Base-by-base conservation (phyloP, 495 filamentous ascomycete species). In the Mytilinidion resinicola region DNA sequence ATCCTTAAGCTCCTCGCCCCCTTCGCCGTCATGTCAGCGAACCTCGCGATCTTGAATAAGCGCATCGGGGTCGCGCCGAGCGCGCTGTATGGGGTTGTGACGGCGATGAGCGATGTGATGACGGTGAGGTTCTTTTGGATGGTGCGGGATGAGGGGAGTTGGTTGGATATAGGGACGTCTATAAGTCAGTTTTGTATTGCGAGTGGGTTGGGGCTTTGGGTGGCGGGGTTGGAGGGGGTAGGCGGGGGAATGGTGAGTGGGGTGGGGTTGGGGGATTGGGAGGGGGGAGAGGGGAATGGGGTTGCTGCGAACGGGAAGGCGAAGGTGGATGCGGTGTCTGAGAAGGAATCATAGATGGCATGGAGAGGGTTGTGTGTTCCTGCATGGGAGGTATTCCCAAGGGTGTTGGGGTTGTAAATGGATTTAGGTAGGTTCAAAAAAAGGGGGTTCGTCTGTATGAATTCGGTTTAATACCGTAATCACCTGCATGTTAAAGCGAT, bases 91-190 rank as follows among this genome's bases (percentile, higher is more conserved):
- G 96, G 96, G 89, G 72, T 95, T 1, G 90, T 95, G 43, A 96
- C 96, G 85, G 85, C 89, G 14, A 81, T 95, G 48, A 88, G 88
- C 51, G 95, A 99, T 70, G 83, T 96, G 46, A 77, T 97, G 66
- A 97, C 95, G 4, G 77, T 99, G 54, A 90, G 93, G 70, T 99
- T 99, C 78, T 99, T 99, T 72, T 99, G 86, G 80, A 85, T 96
- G 69, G 95, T 99, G 7, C 85, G 84, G 55, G 95, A 99, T 68
- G 91, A 97, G 69, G 93, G 95, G 0, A 90, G 85, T 37, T 99
- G 95, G 95, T 74, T 99, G 52, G 95, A 99, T 65, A 99, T 97
- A 67, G 95, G 95, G 48, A 92, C 88, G 35, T 96, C 87, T 1
- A 99, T 99, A 59, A 93, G 82, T 64, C 89, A 96, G 64, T 99